Evolutionary conservation across 2,329 filamentous ascomycete species (phyloP).

Genomic region (Sarocladium brachiariae): DNA sequence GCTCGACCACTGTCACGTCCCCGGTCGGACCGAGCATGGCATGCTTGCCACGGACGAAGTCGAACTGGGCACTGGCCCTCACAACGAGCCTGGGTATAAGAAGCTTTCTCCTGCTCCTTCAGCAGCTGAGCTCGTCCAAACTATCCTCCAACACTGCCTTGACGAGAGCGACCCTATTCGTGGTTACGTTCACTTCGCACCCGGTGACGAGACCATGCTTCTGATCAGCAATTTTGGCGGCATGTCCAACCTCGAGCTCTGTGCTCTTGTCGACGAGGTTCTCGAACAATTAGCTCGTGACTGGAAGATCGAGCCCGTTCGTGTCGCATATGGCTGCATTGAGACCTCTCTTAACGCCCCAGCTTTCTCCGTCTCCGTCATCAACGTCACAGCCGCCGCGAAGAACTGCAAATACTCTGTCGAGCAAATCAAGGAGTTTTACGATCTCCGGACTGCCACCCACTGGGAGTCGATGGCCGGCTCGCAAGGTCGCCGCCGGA

Average conservation of each 20-base stretch:
- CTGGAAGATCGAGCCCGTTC: constrained; percentile 43
- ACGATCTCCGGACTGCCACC: constrained; percentile 58
- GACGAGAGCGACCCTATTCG: constrained; percentile 47
- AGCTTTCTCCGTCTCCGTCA: constrained; percentile 61
- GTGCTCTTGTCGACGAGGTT: constrained; percentile 46
- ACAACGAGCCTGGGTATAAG: constrained; percentile 58
- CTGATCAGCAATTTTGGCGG: constrained; percentile 55
- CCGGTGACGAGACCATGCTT: constrained; percentile 42
- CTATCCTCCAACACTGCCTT: constrained; percentile 53
- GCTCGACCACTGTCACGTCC: constrained; percentile 55
- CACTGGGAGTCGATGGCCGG: constrained; percentile 47
- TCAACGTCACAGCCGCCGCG: constrained; percentile 49
- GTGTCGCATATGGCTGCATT: constrained; percentile 55
- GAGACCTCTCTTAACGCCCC: constrained; percentile 68
- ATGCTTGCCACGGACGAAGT: constrained; percentile 43
- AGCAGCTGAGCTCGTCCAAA: constrained; percentile 42
- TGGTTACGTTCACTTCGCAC: constrained; percentile 40
- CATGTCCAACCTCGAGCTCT: constrained; percentile 50
- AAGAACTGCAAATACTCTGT: constrained; percentile 37
- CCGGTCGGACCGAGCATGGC: constrained; percentile 42
- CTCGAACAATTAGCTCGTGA: constrained; percentile 39
- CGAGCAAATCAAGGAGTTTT: constrained; percentile 52
- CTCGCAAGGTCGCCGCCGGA: constrained; percentile 29
- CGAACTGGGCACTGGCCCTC: constrained; percentile 60
- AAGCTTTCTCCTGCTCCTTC: constrained; percentile 47